Evolutionary conservation across 768 basidiomycete species (phyloP), one percentile per base, ranked within the genome.

Genomic region (Piloderma croceum): DNA sequence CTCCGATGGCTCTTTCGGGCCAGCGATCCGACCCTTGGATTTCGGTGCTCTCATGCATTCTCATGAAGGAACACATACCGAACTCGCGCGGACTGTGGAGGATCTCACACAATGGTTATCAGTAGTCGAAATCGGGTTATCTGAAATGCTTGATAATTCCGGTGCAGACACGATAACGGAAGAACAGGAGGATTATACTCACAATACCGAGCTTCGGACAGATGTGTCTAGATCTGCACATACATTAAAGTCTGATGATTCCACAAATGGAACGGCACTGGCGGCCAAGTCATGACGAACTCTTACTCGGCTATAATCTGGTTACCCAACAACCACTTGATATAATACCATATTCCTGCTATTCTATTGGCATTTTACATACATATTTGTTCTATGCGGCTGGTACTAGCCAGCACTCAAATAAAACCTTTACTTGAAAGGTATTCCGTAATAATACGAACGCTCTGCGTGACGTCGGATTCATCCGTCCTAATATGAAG

Each of bases 401-500:
- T n/a, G n/a, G n/a, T n/a, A n/a, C n/a, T n/a, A n/a, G n/a, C n/a
- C n/a, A n/a, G n/a, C n/a, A n/a, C n/a, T 46, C 43, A 69, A 48
- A 84, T 74, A 60, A 73, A 83, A 38, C 73, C 72, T 48, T 90
- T 73, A 48, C 70, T 61, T 34, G 68, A 55, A 47, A 99, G 81
- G 67, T 98, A 97, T 44, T 80, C 71, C 23, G 77, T 73, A 59
- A 98, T 90, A 39, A 74, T 67, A 47, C 73, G 69, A 33, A 97
- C 92, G 38, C 89, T 83, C 41, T 83, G 78, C 18, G 73, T 68
- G 24, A 98, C 83, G 51, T 83, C 77, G 19, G 71, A 73, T 60
- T 92, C 73, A 56, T 88, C 76, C 3, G 94, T 98, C 57, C 76
- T 81, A 62, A 99, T 85, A 67, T 93, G 91, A 44, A 99, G 77